Base-by-base conservation (phyloP, 345 rosid genomes). In the Euphorbia pulcherrima region DNA sequence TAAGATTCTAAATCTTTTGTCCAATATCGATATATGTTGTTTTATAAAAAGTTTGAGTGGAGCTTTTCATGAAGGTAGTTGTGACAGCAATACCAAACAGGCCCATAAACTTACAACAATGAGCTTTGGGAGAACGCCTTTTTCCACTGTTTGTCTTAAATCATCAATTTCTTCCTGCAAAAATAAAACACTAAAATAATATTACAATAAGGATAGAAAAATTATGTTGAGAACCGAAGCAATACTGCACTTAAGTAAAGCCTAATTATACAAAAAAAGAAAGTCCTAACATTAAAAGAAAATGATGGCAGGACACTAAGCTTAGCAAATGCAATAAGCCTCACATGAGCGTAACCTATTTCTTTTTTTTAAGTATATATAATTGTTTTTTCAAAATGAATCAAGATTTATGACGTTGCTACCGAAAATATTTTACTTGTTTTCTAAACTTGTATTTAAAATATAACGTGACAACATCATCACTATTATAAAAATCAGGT, bases 141-240 rank as follows among this genome's bases (percentile, higher is more conserved):
- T 60, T 14, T 69, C 69, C 27, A 74, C 74, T 35, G 4, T 64
- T 69, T 75, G 66, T 55, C 56, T 64, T 65, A 75, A 65, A 28
- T 69, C 78, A 30, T 69, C 56, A 39, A 69, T 56, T 55, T 75
- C 78, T 4, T 75, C 78, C 78, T 75, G 70, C 70, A 58, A 50
- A 50, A 63, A 18, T 21, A 23, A 10, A 29, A 70, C 18, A 44
- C 16, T 40, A 62, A 61, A 40, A 21, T 12, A 28, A 24, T 1
- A 24, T 8, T 6, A 12, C 1, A 62, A 60, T 12, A 40, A 40
- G 6, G 14, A n/a, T n/a, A n/a, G n/a, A n/a, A 29, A 14, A 58
- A 28, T 29, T 0, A 61, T 39, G 65, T 5, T 18, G 5, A n/a
- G 50, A 3, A 62, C 14, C 1, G 6, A 62, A 44, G 16, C 18